Percentiles rank a stretch among this genome's conserved stretches.
These are phyloP conservation scores for Barnettozyma sucrosica DNA, from an alignment of 805 yeast genomes.

Conservation along the genomic window DNA sequence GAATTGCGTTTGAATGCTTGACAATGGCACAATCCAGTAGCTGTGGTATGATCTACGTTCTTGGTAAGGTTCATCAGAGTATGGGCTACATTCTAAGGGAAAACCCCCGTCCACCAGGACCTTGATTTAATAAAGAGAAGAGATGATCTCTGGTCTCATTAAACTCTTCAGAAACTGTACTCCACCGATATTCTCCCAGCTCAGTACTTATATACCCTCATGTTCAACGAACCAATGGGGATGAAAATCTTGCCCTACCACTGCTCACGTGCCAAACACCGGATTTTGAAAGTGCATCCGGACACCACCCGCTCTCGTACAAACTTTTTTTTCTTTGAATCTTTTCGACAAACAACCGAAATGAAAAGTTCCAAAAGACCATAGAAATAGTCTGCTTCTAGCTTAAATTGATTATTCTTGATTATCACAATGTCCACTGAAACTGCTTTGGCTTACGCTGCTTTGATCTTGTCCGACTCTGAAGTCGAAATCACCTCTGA, in stretches of 20 bases:
- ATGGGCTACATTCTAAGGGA: too few relatives aligned
- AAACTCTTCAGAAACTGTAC: too few relatives aligned
- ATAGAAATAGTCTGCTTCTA: slow-evolving; percentile 29
- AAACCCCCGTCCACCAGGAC: too few relatives aligned
- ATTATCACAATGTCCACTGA: slow-evolving; percentile 56
- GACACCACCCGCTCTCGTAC: not conserved
- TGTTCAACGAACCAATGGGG: too few relatives aligned
- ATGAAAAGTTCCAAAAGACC: slow-evolving; percentile 1
- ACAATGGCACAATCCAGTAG: too few relatives aligned
- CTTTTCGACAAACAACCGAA: not conserved
- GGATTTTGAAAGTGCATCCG: slow-evolving; percentile 1
- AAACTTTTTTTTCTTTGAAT: slow-evolving; percentile 3
- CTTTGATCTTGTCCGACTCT: slow-evolving; percentile 89
- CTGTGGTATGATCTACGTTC: too few relatives aligned
- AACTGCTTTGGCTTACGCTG: slow-evolving; percentile 87
- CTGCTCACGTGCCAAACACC: not conserved
- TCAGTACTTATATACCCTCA: too few relatives aligned
- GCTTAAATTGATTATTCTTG: slow-evolving; percentile 30
- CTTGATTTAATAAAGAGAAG: too few relatives aligned
- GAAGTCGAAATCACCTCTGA: slow-evolving; percentile 83
- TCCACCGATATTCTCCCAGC: too few relatives aligned
- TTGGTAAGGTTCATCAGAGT: too few relatives aligned
- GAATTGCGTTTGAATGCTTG: too few relatives aligned
- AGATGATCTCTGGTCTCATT: too few relatives aligned
- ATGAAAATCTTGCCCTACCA: not conserved